Conservation (phyloP, 257 asterid genomes). For the Petrea volubilis region DNA sequence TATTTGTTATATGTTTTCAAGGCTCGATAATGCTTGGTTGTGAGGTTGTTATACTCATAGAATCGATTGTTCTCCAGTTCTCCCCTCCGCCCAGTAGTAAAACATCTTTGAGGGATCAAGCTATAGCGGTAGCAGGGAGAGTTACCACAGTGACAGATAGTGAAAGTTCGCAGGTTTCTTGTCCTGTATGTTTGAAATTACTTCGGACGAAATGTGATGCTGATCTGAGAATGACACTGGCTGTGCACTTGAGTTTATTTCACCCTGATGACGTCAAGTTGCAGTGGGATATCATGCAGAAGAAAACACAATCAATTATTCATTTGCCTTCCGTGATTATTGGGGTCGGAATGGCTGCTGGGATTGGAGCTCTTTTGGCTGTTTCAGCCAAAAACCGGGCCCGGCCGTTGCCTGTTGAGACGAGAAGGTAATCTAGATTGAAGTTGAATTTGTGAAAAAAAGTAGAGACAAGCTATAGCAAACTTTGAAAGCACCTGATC, state of each 20-base stretch:
- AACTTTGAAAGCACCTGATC: background rate
- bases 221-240: conserved; percentile 65
- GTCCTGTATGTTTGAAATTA: conserved; percentile 69
- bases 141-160: conserved; percentile 48
- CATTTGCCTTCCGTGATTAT: conserved; percentile 65
- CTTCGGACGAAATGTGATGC: conserved; percentile 35
- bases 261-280: conserved; percentile 77
- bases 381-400: conserved; percentile 44
- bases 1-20: background rate
- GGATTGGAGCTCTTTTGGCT: conserved; percentile 55
- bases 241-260: conserved; percentile 85
- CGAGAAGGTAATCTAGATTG: conserved; percentile 28
- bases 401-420: conserved; percentile 24
- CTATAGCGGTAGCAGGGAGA: conserved; percentile 70
- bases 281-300: conserved; percentile 83
- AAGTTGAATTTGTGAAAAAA: background rate
- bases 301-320: conserved; percentile 35
- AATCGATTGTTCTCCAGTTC: conserved; percentile 35
- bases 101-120: conserved; percentile 58
- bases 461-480: background rate
- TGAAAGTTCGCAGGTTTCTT: conserved; percentile 49
- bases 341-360: conserved; percentile 70
- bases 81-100: conserved; percentile 32
- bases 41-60: background rate
- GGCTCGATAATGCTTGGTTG: background rate